Conservation (phyloP, 257 asterid species). For the Nicotiana paniculata region DNA sequence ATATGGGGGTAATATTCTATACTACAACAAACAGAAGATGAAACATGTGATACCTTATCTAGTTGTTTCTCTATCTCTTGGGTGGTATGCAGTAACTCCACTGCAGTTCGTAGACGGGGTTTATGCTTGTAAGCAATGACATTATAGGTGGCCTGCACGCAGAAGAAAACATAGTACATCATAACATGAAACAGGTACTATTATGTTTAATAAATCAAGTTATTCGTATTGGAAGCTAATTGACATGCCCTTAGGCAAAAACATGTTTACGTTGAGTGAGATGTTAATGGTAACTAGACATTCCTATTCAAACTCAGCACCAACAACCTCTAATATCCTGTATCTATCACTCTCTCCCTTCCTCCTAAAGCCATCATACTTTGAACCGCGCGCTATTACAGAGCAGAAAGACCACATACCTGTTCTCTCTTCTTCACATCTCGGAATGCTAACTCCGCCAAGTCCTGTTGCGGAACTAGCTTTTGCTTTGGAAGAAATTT, state of each 20-base stretch:
- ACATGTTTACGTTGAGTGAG: not conserved
- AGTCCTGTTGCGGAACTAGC: slow-evolving; percentile 75
- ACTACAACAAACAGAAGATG: not conserved
- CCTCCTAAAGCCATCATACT: not conserved
- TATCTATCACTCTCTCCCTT: not conserved
- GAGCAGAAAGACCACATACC: slow-evolving; percentile 36
- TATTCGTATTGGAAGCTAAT: not conserved
- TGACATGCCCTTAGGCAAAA: not conserved
- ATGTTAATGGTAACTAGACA: not conserved
- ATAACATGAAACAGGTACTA: not conserved
- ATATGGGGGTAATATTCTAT: not conserved
- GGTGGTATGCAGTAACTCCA: slow-evolving; percentile 75
- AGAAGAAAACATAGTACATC: not conserved
- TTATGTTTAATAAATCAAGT: not conserved
- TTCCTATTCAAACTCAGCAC: not conserved
- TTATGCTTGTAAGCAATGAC: slow-evolving; percentile 64
- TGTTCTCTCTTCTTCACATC: slow-evolving; percentile 53
- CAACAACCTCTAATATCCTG: not conserved
- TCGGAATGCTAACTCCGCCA: slow-evolving; percentile 70
- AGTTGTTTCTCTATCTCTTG: slow-evolving; percentile 62
- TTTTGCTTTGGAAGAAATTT: slow-evolving; percentile 73
- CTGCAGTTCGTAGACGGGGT: slow-evolving; percentile 84
- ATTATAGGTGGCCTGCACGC: slow-evolving; percentile 54
- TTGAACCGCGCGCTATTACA: not conserved
- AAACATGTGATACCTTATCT: slow-evolving; percentile 42